These are phyloP conservation scores for Kalmanozyma brasiliensis DNA, from an alignment of 1,284 basidiomycete genomes.

Conservation along the genomic window DNA sequence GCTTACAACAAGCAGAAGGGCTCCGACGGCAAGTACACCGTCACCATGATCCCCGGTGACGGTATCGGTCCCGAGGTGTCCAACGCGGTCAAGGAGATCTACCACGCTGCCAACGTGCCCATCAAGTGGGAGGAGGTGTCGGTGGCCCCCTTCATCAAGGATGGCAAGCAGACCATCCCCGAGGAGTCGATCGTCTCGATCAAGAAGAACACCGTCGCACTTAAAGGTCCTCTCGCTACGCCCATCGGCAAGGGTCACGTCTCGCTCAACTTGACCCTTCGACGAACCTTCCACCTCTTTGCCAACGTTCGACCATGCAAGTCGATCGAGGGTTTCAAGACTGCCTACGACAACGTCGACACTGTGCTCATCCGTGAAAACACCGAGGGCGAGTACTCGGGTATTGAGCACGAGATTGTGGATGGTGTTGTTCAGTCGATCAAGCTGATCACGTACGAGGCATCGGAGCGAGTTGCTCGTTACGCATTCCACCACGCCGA, in stretches of 20 bases:
- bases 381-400: slow-evolving; percentile 99
- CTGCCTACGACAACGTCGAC: slow-evolving; percentile 97
- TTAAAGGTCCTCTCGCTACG: slow-evolving; percentile 80
- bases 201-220: slow-evolving; percentile 95
- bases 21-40: slow-evolving; percentile 84
- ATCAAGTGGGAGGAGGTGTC: slow-evolving; percentile 93
- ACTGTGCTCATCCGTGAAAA: slow-evolving; percentile 99
- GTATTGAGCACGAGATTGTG: slow-evolving; percentile 97
- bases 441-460: slow-evolving; percentile 99
- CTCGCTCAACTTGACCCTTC: slow-evolving; percentile 94
- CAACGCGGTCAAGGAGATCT: slow-evolving; percentile 94
- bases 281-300: slow-evolving; percentile 96
- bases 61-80: slow-evolving; percentile 98
- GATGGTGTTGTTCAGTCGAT: slow-evolving; percentile 99
- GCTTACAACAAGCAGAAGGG: slow-evolving; percentile 65
- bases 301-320: slow-evolving; percentile 97
- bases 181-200: slow-evolving; percentile 89
- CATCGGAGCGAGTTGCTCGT: slow-evolving; percentile 96
- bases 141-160: slow-evolving; percentile 85
- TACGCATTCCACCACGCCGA: slow-evolving; percentile 99
- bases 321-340: slow-evolving; percentile 96
- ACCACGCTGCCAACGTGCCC: slow-evolving; percentile 76
- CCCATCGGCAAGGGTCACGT: slow-evolving; percentile 98
- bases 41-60: slow-evolving; percentile 91
- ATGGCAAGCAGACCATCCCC: slow-evolving; percentile 96